phyloP scores from a whole-genome alignment of 164 flowering plant species.

The Vitis riparia region DNA sequence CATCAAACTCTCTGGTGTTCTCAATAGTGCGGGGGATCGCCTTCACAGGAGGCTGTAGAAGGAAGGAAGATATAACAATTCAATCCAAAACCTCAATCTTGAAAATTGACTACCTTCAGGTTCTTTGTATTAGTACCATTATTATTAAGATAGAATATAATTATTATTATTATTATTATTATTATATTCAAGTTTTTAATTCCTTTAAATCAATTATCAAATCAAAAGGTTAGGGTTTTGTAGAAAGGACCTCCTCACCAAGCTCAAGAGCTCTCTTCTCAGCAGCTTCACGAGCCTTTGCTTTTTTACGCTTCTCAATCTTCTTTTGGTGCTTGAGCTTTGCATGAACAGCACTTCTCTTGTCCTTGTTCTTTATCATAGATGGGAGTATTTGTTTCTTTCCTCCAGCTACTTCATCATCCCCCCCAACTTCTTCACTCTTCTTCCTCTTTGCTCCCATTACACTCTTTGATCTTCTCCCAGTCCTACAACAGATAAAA shows the following conservation, averaged over 20 bases:
- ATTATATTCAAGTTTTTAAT: too few relatives aligned
- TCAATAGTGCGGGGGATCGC: conserved; percentile 77
- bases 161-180: too few relatives aligned
- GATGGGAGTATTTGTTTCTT: conserved; percentile 59
- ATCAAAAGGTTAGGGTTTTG: not conserved
- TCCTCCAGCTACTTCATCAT: conserved; percentile 22
- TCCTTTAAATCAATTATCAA: too few relatives aligned
- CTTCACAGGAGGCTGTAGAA: conserved; percentile 59
- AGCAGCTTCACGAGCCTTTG: conserved; percentile 71
- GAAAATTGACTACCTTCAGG: too few relatives aligned
- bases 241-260: conserved; percentile 67
- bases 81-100: not conserved
- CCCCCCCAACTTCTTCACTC: conserved; percentile 6
- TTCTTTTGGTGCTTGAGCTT: conserved; percentile 83
- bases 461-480: not conserved
- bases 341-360: conserved; percentile 68
- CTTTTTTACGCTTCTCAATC: conserved; percentile 69
- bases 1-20: conserved; percentile 86
- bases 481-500: too few relatives aligned
- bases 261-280: conserved; percentile 87
- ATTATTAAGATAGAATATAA: too few relatives aligned
- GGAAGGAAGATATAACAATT: not conserved
- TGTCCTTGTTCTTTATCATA: conserved; percentile 80
- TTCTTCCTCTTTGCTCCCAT: conserved; percentile 27
- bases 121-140: too few relatives aligned